Evolutionary conservation across 2,329 filamentous ascomycete genomes (phyloP), one percentile per base, ranked within the genome.

Genomic region (Sphaerostilbella broomeana): DNA sequence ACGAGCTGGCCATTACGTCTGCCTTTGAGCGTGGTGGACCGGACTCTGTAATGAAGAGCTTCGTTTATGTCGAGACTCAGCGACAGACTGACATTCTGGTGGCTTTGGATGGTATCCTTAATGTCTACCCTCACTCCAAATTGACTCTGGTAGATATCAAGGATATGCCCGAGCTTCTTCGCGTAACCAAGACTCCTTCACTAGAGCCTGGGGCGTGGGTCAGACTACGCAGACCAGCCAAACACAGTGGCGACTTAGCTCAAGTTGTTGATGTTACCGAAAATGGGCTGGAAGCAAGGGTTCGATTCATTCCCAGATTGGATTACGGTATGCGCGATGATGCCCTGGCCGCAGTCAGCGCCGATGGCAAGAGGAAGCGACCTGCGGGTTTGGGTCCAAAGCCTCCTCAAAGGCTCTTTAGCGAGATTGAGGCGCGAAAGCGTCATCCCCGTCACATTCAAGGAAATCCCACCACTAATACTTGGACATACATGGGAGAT

Each of bases 111-210:
- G 85, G 82, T 28, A 77, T 98, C 55, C 77, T 86, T 45, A 88
- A 95, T 56, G 84, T 94, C 25, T 98, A 95, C 59, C 86, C 90
- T 38, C 80, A 87, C 41, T 84, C 79, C 19, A 92, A 88, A 62
- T 82, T 92, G 66, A 77, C 89, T 30, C 70, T 97, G 36, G 87
- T 98, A 28, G 86, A 92, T 34, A 88, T 97, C 54, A 94, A 94
- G 61, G 92, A 98, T 63, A 95, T 95, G 81, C 90, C 92, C 2
- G 92, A 97, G 62, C 75, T 98, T n/a, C 72, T 98, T 13, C 80
- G 88, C 36, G 86, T 94, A 19, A 81, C 79, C 45, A 95, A 95
- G 67, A 90, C 84, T 3, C 85, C 88, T 33, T 80, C 81, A 18
- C 70, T 98, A 22, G 80, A 92, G 51, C 84, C 84, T 8, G 90